These are phyloP conservation scores for Neofusicoccum sp. DNA, from an alignment of 2,329 filamentous ascomycete genomes.

Conservation along the genomic window DNA sequence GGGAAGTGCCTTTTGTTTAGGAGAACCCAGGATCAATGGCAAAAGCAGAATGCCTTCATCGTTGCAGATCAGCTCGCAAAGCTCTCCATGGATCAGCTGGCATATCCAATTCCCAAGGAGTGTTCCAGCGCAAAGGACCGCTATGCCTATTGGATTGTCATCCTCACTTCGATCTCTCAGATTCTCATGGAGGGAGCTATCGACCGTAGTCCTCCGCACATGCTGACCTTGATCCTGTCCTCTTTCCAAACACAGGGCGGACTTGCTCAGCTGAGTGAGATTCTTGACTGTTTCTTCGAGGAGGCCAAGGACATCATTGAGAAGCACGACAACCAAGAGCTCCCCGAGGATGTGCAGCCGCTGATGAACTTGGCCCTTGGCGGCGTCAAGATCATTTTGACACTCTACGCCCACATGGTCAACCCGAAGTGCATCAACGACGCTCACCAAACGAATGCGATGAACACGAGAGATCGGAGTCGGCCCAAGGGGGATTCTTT, in stretches of 20 bases:
- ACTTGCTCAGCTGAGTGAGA: slow-evolving; percentile 70
- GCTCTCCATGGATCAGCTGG: slow-evolving; percentile 69
- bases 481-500: slow-evolving; percentile 63
- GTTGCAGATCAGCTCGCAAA: slow-evolving; percentile 72
- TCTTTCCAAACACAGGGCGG: slow-evolving; percentile 85
- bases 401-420: slow-evolving; percentile 75
- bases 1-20: slow-evolving; percentile 80
- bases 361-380: slow-evolving; percentile 55
- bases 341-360: slow-evolving; percentile 47
- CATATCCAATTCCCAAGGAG: slow-evolving; percentile 50
- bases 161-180: slow-evolving; percentile 75
- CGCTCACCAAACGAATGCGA: slow-evolving; percentile 63
- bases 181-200: slow-evolving; percentile 71
- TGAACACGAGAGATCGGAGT: slow-evolving; percentile 59
- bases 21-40: slow-evolving; percentile 67
- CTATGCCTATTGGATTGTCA: slow-evolving; percentile 80
- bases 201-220: slow-evolving; percentile 38
- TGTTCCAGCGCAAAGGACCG: slow-evolving; percentile 60
- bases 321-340: slow-evolving; percentile 42
- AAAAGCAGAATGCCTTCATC: slow-evolving; percentile 62
- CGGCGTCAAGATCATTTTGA: slow-evolving; percentile 79
- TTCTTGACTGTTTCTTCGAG: slow-evolving; percentile 69
- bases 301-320: slow-evolving; percentile 56
- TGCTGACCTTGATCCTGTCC: slow-evolving; percentile 73
- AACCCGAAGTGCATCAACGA: slow-evolving; percentile 81